A percentile compares a stretch with the other conserved stretches of the same genome.
Evolutionary conservation across 148 eudicot genomes (phyloP).

Genomic region (Diospyros lotus): DNA sequence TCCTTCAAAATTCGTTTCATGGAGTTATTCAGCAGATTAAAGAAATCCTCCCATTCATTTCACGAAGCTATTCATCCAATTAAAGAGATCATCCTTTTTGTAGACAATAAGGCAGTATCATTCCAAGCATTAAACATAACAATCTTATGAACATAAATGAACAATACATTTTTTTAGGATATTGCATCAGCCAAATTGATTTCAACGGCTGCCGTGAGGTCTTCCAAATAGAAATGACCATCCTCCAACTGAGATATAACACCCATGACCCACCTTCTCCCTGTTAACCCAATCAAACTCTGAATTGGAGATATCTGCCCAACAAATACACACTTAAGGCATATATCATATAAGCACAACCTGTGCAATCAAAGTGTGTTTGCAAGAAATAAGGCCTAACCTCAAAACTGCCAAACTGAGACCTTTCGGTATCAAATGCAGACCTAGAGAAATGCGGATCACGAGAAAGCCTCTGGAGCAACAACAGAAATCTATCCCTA

Average conservation of each 20-base stretch:
- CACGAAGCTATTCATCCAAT: not conserved
- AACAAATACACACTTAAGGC: not conserved
- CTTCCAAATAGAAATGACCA: constrained; percentile 96
- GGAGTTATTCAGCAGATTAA: not conserved
- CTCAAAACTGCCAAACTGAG: constrained; percentile 75
- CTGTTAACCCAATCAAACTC: constrained; percentile 73
- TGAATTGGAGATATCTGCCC: constrained; percentile 91
- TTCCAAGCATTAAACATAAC: constrained; percentile 2
- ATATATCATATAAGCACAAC: not conserved
- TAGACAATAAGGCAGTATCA: not conserved
- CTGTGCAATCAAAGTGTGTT: not conserved
- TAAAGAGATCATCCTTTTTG: not conserved
- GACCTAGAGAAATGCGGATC: constrained; percentile 81
- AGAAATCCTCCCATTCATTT: not conserved
- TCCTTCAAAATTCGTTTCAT: not conserved
- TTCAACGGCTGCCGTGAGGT: constrained; percentile 88
- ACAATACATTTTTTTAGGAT: constrained; percentile 43
- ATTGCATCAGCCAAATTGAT: constrained; percentile 82
- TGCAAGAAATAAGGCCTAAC: constrained; percentile 25
- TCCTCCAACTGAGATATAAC: constrained; percentile 95
- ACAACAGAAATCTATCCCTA: constrained; percentile 73
- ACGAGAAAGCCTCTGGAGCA: constrained; percentile 77
- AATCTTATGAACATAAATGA: not conserved
- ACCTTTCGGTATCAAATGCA: constrained; percentile 52
- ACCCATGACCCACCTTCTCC: constrained; percentile 94